Evolutionary conservation across 73 alveolate genomes (phyloP).

Genomic region (Paramecium tetraurelia): DNA sequence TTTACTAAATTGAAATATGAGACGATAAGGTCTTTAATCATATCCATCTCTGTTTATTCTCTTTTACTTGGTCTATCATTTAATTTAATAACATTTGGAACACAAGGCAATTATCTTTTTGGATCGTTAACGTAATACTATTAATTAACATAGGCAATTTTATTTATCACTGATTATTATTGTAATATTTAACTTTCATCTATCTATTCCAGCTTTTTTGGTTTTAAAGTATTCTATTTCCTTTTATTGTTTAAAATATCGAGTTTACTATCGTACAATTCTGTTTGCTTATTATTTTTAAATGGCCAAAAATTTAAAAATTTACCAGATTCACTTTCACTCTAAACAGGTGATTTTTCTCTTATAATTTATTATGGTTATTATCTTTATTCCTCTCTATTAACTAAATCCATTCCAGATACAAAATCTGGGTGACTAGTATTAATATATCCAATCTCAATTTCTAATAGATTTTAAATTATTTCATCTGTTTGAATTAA

Average conservation of each 20-base stretch:
- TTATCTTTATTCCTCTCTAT: neutral
- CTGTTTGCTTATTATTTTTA: neutral
- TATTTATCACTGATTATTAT: neutral
- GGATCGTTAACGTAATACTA: neutral
- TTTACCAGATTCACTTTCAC: constrained; percentile 44
- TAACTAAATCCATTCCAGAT: constrained; percentile 67
- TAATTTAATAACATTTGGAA: constrained; percentile 31
- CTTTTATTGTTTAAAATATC: constrained; percentile 11
- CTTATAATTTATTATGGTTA: neutral
- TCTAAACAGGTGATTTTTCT: neutral
- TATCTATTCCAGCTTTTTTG: neutral
- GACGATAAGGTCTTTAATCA: constrained; percentile 76
- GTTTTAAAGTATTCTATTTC: neutral
- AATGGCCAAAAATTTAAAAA: constrained; percentile 52
- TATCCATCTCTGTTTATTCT: constrained; percentile 72
- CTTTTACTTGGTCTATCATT: constrained; percentile 28
- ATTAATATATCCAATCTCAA: constrained; percentile 81
- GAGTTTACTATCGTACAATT: neutral
- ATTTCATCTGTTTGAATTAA: constrained; percentile 70
- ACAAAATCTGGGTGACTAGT: constrained; percentile 87
- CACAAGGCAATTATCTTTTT: neutral
- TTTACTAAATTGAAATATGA: constrained; percentile 77
- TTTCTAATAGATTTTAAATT: constrained; percentile 72
- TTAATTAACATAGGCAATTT: neutral
- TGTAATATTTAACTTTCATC: neutral